Percentiles rank a stretch among this genome's conserved stretches.
Evolutionary conservation across 2,329 filamentous ascomycete genomes (phyloP).

Genomic region (Penicillium hordei): DNA sequence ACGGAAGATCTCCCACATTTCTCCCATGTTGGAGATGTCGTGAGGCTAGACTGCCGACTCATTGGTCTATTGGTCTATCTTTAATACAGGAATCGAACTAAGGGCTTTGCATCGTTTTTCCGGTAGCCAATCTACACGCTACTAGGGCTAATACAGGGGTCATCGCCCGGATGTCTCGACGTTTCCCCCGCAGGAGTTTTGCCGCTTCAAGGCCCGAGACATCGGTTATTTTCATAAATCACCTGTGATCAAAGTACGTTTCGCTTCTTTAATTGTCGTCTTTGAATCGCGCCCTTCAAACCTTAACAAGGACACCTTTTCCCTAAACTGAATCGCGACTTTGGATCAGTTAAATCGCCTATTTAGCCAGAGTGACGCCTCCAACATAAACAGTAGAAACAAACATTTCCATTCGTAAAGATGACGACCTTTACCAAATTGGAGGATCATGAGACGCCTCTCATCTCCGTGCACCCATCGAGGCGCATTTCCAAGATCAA

Average conservation of each 20-base stretch:
- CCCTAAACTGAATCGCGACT: neutral
- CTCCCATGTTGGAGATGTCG: neutral
- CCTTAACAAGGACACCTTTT: neutral
- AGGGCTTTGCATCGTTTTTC: neutral
- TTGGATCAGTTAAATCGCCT: neutral
- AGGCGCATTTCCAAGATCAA: conserved; percentile 72
- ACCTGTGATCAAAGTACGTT: too few relatives aligned
- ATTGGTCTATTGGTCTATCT: neutral
- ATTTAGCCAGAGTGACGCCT: neutral
- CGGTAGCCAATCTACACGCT: neutral
- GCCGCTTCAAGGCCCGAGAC: conserved; percentile 23
- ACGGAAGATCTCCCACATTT: conserved; percentile 17
- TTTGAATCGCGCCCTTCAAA: neutral
- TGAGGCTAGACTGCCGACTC: neutral
- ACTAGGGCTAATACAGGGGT: neutral
- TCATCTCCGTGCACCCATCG: conserved; percentile 64
- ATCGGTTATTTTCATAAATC: neutral
- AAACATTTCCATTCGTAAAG: conserved; percentile 6
- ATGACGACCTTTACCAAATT: conserved; percentile 77
- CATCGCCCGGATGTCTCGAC: conserved; percentile 6
- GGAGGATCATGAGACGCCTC: conserved; percentile 58
- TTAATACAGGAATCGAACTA: neutral
- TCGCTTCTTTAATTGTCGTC: neutral
- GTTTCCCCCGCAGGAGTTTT: conserved; percentile 35
- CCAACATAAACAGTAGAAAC: conserved; percentile 3